Percentiles rank a stretch among this genome's conserved stretches.
Evolutionary conservation across 2,329 filamentous ascomycete genomes (phyloP).

Genomic region (Talaromyces albobiverticillius): DNA sequence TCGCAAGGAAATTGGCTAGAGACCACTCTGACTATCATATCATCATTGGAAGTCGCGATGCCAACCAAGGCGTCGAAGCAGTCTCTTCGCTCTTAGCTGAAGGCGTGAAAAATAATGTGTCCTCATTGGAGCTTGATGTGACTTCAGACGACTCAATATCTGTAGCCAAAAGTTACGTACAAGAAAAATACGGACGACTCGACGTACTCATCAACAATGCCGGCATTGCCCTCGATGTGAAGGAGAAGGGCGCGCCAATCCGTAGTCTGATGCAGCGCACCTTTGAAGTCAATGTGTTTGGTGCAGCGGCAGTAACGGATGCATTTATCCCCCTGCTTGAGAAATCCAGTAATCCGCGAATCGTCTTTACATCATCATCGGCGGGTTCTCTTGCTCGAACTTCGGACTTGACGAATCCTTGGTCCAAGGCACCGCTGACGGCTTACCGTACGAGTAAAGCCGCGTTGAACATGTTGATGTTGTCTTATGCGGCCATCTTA

Average conservation of each 20-base stretch:
- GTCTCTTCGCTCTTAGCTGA: not conserved
- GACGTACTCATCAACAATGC: constrained; percentile 15
- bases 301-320: constrained; percentile 26
- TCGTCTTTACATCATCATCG: constrained; percentile 27
- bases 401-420: constrained; percentile 15
- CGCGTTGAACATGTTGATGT: constrained; percentile 43
- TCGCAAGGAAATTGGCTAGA: not conserved
- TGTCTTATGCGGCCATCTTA: constrained; percentile 41
- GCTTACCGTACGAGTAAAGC: constrained; percentile 44
- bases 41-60: constrained; percentile 10
- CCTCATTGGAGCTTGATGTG: constrained; percentile 8
- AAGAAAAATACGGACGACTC: not conserved
- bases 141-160: constrained; percentile 9
- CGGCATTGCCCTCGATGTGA: constrained; percentile 7
- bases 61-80: constrained; percentile 1
- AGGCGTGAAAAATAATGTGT: not conserved
- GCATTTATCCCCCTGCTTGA: constrained; percentile 24
- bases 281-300: constrained; percentile 28
- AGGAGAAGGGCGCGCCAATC: constrained; percentile 1
- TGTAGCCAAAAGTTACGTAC: not conserved
- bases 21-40: constrained; percentile 8
- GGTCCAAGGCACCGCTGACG: constrained; percentile 17
- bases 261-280: constrained; percentile 18
- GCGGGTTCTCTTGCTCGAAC: constrained; percentile 22
- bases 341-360: constrained; percentile 20